These are phyloP conservation scores for Bidens hawaiensis DNA, from an alignment of 140 eudicot genomes.

Conservation along the genomic window DNA sequence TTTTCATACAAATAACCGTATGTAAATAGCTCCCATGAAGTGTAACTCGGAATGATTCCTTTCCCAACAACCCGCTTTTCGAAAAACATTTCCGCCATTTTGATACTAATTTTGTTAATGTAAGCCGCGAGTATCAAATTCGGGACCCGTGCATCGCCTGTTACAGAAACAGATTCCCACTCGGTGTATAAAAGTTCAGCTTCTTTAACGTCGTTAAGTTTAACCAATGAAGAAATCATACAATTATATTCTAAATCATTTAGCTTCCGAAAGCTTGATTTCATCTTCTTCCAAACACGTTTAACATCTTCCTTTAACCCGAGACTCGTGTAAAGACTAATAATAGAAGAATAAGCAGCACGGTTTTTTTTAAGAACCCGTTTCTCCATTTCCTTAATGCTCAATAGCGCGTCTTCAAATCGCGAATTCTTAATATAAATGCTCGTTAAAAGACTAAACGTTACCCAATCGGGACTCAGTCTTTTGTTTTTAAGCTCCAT, in stretches of 20 bases:
- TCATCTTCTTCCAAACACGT: slow-evolving; percentile 76
- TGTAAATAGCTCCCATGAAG: slow-evolving; percentile 87
- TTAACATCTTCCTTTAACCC: slow-evolving; percentile 47
- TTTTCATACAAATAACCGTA: slow-evolving; percentile 60
- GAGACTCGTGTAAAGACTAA: slow-evolving; percentile 58
- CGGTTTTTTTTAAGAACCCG: slow-evolving; percentile 47
- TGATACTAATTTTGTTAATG: slow-evolving; percentile 44
- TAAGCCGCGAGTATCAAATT: slow-evolving; percentile 77
- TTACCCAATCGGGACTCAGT: slow-evolving; percentile 80
- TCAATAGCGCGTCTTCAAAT: slow-evolving; percentile 53
- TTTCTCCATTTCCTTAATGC: slow-evolving; percentile 82
- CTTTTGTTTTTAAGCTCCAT: slow-evolving; percentile 57
- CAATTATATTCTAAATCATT: slow-evolving; percentile 76
- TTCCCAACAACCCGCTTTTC: slow-evolving; percentile 45
- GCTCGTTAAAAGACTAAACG: slow-evolving; percentile 77
- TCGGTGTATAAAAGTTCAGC: slow-evolving; percentile 67
- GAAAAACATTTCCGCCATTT: slow-evolving; percentile 58
- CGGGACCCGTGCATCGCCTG: slow-evolving; percentile 70
- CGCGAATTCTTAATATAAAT: slow-evolving; percentile 54
- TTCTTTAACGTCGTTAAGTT: slow-evolving; percentile 59
- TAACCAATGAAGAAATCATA: slow-evolving; percentile 70
- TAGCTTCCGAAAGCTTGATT: slow-evolving; percentile 54
- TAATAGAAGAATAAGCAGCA: slow-evolving; percentile 63
- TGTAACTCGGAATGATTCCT: slow-evolving; percentile 59
- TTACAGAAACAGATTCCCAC: slow-evolving; percentile 73